phyloP scores from a whole-genome alignment of 768 basidiomycete species.

The Boletus huronensis region DNA sequence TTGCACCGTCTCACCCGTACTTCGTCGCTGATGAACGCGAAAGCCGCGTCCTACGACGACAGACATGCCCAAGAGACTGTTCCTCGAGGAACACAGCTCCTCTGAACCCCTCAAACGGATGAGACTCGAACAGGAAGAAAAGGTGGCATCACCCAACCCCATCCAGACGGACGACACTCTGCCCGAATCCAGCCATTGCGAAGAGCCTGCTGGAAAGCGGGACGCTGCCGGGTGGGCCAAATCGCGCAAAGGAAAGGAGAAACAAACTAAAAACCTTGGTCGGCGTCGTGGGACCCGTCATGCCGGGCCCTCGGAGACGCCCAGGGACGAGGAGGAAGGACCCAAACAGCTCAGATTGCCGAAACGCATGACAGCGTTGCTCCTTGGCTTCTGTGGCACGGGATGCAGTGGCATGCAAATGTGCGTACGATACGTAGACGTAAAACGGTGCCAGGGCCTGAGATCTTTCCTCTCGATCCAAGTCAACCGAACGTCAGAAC shows the following conservation, averaged over 20 bases:
- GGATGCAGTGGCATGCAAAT: constrained; percentile 96
- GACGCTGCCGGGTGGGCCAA: constrained; percentile 33
- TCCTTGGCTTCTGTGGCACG: constrained; percentile 90
- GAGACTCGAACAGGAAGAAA: constrained; percentile 7
- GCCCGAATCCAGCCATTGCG: not conserved
- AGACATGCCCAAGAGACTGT: constrained; percentile 8
- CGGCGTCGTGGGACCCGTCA: constrained; percentile 44
- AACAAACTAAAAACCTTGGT: constrained; percentile 35
- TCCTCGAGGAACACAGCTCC: not conserved
- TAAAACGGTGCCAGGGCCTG: not conserved
- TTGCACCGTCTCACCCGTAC: not conserved
- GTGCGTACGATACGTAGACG: constrained; percentile 45
- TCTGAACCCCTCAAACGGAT: constrained; percentile 9
- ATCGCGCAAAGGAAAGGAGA: constrained; percentile 36
- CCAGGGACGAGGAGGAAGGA: constrained; percentile 14
- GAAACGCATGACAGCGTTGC: constrained; percentile 78
- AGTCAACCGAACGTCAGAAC: constrained; percentile 75
- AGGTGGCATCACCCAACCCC: not conserved
- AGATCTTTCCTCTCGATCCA: not conserved
- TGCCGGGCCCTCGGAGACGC: constrained; percentile 29
- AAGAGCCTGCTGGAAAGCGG: constrained; percentile 12
- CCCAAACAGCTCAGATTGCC: constrained; percentile 60
- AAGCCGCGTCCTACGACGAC: not conserved
- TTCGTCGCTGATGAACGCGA: not conserved
- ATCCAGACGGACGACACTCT: not conserved